Evolutionary conservation across 768 basidiomycete species (phyloP), one percentile per base, ranked within the genome.

Genomic region (Russula earlei): DNA sequence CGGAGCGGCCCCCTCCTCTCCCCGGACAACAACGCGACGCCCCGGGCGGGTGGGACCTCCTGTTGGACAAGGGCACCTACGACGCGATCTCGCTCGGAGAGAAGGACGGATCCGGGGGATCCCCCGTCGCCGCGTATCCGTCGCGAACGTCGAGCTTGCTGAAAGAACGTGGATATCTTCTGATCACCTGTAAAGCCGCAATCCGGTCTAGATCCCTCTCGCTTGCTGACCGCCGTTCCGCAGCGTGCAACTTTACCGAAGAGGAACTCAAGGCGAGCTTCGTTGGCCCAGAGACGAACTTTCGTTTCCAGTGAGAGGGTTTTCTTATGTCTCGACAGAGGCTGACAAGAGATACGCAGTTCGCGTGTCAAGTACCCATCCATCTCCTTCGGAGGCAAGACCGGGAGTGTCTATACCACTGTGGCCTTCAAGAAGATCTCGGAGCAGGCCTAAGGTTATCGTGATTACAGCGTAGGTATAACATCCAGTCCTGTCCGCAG

Each of bases 41-140:
- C 3, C 56, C 65, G 10, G 70, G 66, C 44, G 62, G 62, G 33
- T 92, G 89, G 89, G 85, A 90, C 64, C 69, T 91, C 6, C 65
- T 91, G 15, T 65, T 91, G 54, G 90, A 92, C 69, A 92, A 92
- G 67, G 90, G 90, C n/a, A 92, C 90, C 0, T 89, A 82, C 64
- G 90, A 92, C 64, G 88, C 90, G 5, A 90, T 91, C 48, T 85
- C 87, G 0, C 69, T 92, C 37, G 83, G 78, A 48, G 74, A 75
- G 52, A 82, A 80, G 64, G 81, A 83, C 40, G 74, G 69, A 5
- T 62, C 67, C 36, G 86, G 83, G 20, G 66, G 62, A 40, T 72
- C 76, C 1, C 83, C 84, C 1, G 77, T 77, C 0, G 69, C 73
- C n/a, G 66, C 64, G 17, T 91, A 92, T 66, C 86, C 85, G 3